Conservation (phyloP, 2,329 filamentous ascomycete genomes). For the Microsporum ferrugineum region DNA sequence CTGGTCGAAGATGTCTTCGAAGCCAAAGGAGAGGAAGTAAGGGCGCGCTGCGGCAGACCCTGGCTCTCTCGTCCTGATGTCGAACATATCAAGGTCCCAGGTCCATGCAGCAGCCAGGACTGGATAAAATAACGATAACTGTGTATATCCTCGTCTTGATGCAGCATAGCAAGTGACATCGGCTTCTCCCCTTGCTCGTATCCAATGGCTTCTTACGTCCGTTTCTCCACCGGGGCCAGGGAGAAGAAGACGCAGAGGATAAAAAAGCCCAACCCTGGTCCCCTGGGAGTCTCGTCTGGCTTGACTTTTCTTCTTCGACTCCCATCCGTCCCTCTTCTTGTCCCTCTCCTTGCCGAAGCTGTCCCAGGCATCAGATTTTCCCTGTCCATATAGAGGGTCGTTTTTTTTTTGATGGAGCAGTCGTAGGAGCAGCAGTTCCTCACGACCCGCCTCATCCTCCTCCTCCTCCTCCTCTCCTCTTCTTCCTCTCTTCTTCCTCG, state of each 20-base stretch:
- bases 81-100: too few species aligned
- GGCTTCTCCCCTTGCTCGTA: neutral
- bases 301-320: neutral
- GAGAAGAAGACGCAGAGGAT: too few species aligned
- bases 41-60: too few species aligned
- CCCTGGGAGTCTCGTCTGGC: neutral
- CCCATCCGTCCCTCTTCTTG: neutral
- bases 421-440: neutral
- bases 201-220: slow-evolving; percentile 2
- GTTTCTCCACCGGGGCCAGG: neutral
- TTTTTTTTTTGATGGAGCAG: neutral
- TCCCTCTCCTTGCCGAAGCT: neutral
- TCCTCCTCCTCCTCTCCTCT: neutral
- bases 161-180: neutral
- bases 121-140: too few species aligned
- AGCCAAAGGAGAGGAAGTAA: too few species aligned
- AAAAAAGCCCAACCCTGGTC: neutral
- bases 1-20: too few species aligned
- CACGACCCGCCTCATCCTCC: neutral
- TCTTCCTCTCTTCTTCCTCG: neutral
- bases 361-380: neutral
- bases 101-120: too few species aligned
- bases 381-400: neutral
- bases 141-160: too few species aligned
- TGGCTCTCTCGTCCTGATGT: too few species aligned